phyloP scores from a whole-genome alignment of 2,329 filamentous ascomycete species.

The Diaporthe destruens region DNA sequence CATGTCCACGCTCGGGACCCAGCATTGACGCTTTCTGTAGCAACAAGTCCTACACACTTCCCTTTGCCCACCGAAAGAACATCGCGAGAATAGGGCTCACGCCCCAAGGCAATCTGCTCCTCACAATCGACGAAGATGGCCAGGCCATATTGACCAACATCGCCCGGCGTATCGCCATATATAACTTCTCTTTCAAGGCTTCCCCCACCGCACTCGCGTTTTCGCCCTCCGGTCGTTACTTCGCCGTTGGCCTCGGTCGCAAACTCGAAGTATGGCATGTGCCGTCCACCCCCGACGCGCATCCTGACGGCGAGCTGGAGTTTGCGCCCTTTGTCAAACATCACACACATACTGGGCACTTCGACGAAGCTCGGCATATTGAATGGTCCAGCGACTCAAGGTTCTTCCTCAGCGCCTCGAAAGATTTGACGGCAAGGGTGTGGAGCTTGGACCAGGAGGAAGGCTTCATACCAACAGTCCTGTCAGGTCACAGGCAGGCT shows the following conservation, averaged over 20 bases:
- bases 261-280: slow-evolving; percentile 97
- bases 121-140: slow-evolving; percentile 94
- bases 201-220: slow-evolving; percentile 87
- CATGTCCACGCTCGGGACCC: slow-evolving; percentile 50
- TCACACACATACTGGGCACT: slow-evolving; percentile 87
- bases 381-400: slow-evolving; percentile 97
- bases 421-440: slow-evolving; percentile 91
- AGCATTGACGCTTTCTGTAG: slow-evolving; percentile 55
- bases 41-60: slow-evolving; percentile 88
- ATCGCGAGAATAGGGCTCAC: slow-evolving; percentile 90
- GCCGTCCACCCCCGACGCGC: slow-evolving; percentile 86
- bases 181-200: slow-evolving; percentile 95
- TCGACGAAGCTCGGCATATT: slow-evolving; percentile 86
- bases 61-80: slow-evolving; percentile 94
- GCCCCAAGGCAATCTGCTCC: slow-evolving; percentile 89
- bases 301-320: slow-evolving; percentile 84
- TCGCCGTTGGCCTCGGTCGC: slow-evolving; percentile 88
- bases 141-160: slow-evolving; percentile 94
- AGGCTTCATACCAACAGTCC: slow-evolving; percentile 87
- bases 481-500: slow-evolving; percentile 90
- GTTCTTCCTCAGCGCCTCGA: slow-evolving; percentile 93
- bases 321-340: slow-evolving; percentile 96
- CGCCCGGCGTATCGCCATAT: slow-evolving; percentile 84
- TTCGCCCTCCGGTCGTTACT: slow-evolving; percentile 90
- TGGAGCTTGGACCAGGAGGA: slow-evolving; percentile 93